Conservation (phyloP, 2,329 filamentous ascomycete genomes). For the Fusarium graminum region DNA sequence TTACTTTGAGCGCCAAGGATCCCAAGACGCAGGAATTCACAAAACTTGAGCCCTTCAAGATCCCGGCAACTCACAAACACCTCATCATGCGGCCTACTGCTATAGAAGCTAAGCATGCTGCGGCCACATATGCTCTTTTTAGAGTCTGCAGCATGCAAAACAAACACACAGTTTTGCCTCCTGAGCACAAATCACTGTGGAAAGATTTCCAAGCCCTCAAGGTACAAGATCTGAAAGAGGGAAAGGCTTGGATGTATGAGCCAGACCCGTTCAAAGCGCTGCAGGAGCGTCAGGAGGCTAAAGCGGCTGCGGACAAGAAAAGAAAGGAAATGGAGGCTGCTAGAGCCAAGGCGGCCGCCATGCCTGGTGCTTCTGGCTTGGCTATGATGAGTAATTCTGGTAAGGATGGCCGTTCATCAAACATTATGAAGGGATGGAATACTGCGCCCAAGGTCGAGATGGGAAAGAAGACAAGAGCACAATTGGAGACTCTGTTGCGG, state of each 20-base stretch:
- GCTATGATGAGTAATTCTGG: slow-evolving; percentile 63
- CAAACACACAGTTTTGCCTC: slow-evolving; percentile 92
- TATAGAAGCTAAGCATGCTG: slow-evolving; percentile 92
- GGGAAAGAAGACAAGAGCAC: slow-evolving; percentile 81
- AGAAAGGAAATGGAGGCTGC: slow-evolving; percentile 76
- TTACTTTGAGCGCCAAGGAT: slow-evolving; percentile 81
- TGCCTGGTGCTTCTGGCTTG: slow-evolving; percentile 69
- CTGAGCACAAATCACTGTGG: slow-evolving; percentile 90
- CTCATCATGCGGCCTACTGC: slow-evolving; percentile 81
- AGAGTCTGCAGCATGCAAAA: slow-evolving; percentile 96
- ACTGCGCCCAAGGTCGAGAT: slow-evolving; percentile 92
- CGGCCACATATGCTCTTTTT: slow-evolving; percentile 91
- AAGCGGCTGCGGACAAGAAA: slow-evolving; percentile 82
- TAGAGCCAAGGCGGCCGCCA: slow-evolving; percentile 75
- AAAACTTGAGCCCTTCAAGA: slow-evolving; percentile 82
- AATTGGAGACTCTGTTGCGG: slow-evolving; percentile 84
- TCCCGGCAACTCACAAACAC: slow-evolving; percentile 81
- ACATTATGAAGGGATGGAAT: slow-evolving; percentile 81
- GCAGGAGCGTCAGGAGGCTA: slow-evolving; percentile 83
- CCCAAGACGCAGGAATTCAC: slow-evolving; percentile 84
- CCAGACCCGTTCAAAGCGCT: slow-evolving; percentile 91
- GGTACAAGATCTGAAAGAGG: slow-evolving; percentile 81
- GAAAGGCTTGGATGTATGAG: slow-evolving; percentile 89
- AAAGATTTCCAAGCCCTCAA: slow-evolving; percentile 90
- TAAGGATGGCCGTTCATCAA: slow-evolving; percentile 51